Base-by-base conservation (phyloP, 352 stramenopile genomes). In the Pythium rishiriense region DNA sequence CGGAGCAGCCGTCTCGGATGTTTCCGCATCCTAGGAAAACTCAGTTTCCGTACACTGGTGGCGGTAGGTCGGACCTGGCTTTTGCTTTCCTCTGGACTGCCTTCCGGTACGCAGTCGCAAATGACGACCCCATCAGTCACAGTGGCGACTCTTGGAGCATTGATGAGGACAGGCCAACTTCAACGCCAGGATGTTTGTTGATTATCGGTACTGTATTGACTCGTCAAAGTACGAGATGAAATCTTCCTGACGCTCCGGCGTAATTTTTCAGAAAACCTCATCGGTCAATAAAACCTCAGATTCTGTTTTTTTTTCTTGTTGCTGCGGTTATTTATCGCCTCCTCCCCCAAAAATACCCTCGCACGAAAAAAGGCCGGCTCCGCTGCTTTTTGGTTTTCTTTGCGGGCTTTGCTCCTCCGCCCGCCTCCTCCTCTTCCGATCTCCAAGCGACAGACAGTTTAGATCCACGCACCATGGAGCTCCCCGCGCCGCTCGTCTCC, bases 401-500 rank as follows among this genome's bases (percentile, higher is more conserved):
- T 49, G n/a, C 42, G 25, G 37, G 37, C 9, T 17, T n/a, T 12
- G 4, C 15, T 5, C 37, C 37, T 12, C 37, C n/a, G n/a, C 8
- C 10, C 37, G 11, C 37, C n/a, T n/a, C 37, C 11, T 19, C 37
- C 37, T 43, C 37, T 43, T 53, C 25, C 26, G 47, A 19, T 31
- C 26, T 6, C 26, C 29, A 39, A 53, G 11, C 49, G 28, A 56
- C 24, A 42, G 24, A 35, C 49, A 43, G 37, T 29, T 19, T 29
- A 41, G 49, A 58, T 58, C 51, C 46, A 22, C 28, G 48, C 48
- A 85, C 25, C 33, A 94, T 94, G 85, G 81, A 90, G 70, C 66
- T 92, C 65, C 87, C 87, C 15, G 75, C 81, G 66, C 87, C 87
- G 48, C 70, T 96, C 55, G 50, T 93, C 52, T 91, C 85, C 47